Evolutionary conservation across 108 stramenopile species (phyloP).

Genomic region (Conticribra guillardii): DNA sequence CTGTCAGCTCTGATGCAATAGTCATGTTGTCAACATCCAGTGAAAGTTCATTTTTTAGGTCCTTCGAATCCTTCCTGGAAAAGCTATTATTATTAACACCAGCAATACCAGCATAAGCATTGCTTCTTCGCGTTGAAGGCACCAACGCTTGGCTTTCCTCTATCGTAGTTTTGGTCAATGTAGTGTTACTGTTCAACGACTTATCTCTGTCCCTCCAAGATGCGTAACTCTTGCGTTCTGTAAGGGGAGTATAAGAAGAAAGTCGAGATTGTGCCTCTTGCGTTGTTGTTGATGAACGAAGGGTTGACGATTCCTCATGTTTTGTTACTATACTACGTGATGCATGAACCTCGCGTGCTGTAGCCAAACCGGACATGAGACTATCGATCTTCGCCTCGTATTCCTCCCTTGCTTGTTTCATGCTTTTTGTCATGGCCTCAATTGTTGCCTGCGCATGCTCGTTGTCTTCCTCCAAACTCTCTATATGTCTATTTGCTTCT

Average conservation of each 20-base stretch:
- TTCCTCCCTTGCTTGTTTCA: constrained; percentile 40
- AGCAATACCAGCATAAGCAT: constrained; percentile 2
- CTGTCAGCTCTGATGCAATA: constrained; percentile 45
- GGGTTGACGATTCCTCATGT: constrained; percentile 6
- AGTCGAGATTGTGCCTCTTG: background rate
- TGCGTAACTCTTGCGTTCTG: constrained; percentile 24
- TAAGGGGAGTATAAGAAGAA: constrained; percentile 14
- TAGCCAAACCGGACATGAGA: constrained; percentile 46
- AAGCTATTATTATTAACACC: no score
- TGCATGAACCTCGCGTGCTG: constrained; percentile 48
- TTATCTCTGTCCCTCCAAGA: constrained; percentile 25
- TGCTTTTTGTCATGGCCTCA: constrained; percentile 46
- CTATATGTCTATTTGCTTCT: constrained; percentile 40
- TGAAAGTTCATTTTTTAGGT: constrained; percentile 23
- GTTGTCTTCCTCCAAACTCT: constrained; percentile 46
- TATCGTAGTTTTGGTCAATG: constrained; percentile 10
- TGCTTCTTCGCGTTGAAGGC: constrained; percentile 3
- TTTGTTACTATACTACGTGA: constrained; percentile 31
- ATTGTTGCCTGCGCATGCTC: constrained; percentile 49
- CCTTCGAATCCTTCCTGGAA: constrained; percentile 20
- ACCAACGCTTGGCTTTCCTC: constrained; percentile 9
- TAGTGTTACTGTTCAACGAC: constrained; percentile 13
- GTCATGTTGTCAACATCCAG: constrained; percentile 53
- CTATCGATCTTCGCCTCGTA: constrained; percentile 53
- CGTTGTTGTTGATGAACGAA: constrained; percentile 1